Percentiles rank a stretch among this genome's conserved stretches.
Evolutionary conservation across 1,284 basidiomycete genomes (phyloP).

Genomic region (Exobasidium cylindrosporum): DNA sequence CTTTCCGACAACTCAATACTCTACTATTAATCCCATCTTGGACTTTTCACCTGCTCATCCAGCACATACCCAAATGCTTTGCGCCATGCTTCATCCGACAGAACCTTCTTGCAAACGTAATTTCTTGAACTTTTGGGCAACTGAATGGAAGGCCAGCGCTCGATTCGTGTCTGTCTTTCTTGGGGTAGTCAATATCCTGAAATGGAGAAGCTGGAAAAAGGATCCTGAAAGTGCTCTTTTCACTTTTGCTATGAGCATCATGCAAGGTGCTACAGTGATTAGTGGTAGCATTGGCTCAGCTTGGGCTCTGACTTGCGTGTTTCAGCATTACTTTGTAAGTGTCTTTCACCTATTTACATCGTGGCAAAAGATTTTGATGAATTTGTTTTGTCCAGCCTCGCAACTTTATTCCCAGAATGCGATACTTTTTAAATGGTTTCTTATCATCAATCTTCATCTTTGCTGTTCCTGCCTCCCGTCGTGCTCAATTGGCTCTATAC

Average conservation of each 20-base stretch:
- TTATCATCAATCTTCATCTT: conserved; percentile 38
- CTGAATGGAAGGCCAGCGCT: conserved; percentile 39
- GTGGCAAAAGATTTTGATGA: too few species aligned
- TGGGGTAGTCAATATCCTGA: conserved; percentile 20
- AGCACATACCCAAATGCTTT: conserved; percentile 34
- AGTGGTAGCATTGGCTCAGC: conserved; percentile 40
- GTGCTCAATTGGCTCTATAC: conserved; percentile 32
- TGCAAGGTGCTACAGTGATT: conserved; percentile 48
- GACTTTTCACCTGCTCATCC: conserved; percentile 47
- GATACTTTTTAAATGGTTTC: conserved; percentile 46
- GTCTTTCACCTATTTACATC: not conserved
- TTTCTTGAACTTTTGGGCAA: conserved; percentile 29
- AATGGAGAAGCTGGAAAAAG: conserved; percentile 26
- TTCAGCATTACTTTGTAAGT: conserved; percentile 36
- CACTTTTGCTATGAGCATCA: conserved; percentile 28
- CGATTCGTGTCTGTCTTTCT: conserved; percentile 31
- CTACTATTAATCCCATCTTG: conserved; percentile 39
- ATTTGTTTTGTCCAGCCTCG: too few species aligned
- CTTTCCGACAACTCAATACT: conserved; percentile 31
- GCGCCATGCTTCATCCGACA: conserved; percentile 42
- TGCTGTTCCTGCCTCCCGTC: conserved; percentile 27
- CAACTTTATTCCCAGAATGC: conserved; percentile 26
- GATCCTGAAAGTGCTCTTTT: conserved; percentile 46
- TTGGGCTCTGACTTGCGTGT: conserved; percentile 43
- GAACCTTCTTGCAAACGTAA: conserved; percentile 36